Base-by-base conservation (phyloP, 1,284 basidiomycete genomes). In the Melampsora americana region DNA sequence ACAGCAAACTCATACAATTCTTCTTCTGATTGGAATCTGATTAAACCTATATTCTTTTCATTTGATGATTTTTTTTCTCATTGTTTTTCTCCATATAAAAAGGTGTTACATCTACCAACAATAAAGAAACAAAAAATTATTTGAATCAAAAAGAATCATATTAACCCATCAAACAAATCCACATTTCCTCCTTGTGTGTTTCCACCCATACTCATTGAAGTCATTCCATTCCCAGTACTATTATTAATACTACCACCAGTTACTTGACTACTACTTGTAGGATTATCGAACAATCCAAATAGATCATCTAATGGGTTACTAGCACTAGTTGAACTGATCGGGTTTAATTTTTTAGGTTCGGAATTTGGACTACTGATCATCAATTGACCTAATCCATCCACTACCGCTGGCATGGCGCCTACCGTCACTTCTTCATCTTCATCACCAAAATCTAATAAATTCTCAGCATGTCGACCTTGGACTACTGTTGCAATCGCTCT, bases 401-500 rank as follows among this genome's bases (percentile, higher is more conserved):
- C 26, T 28, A 70, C 35, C 46, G 56, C 35, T 46, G 65, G 46
- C 11, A 66, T 66, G 35, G 68, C 14, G 12, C 23, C 28, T 2
- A 20, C 35, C 39, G 30, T 32, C 20, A 39, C 11, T 18, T 59
- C 71, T 59, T 56, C 71, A 30, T 74, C 64, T 4, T 66, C 71
- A 44, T 74, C 71, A 23, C 62, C 71, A 18, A 74, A 74, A 44
- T 74, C 71, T 30, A 74, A 28, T 35, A 80, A 76, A 82, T 96
- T 96, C 84, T 97, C 94, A 12, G 93, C 89, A 83, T 93, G 91
- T 83, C 94, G 92, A 20, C 94, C 94, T 3, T 89, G 89, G 39
- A 88, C 92, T 44, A 96, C 90, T 0, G 92, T 93, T 80, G 94
- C 90, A 11, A 96, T 84, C 0, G 94, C 94, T 78, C 91, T 93